phyloP scores from a whole-genome alignment of 1,284 basidiomycete species.

The Garcileccinum viscosum region DNA sequence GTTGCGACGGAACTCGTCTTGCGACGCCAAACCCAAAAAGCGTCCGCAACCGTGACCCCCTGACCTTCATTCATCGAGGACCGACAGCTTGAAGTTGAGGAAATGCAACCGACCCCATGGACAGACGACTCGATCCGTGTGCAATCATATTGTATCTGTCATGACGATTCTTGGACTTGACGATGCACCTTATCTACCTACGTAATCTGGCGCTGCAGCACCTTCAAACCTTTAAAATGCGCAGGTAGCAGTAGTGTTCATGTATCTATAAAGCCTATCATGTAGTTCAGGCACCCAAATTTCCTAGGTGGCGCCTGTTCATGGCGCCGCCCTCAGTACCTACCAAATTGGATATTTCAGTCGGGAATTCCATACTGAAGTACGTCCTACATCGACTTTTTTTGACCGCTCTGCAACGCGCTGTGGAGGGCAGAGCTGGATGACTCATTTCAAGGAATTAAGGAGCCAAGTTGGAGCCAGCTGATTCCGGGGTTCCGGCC shows the following conservation, averaged over 20 bases:
- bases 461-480: too few relatives aligned
- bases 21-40: background rate
- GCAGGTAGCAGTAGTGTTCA: background rate
- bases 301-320: too few relatives aligned
- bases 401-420: too few relatives aligned
- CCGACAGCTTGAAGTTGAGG: background rate
- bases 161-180: background rate
- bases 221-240: background rate
- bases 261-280: background rate
- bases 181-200: background rate
- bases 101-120: background rate
- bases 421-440: too few relatives aligned
- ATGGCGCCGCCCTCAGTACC: too few relatives aligned
- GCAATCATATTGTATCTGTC: conserved; percentile 6
- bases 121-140: background rate
- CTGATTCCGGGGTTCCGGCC: too few relatives aligned
- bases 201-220: background rate
- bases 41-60: background rate
- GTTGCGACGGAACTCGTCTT: conserved; percentile 9
- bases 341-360: too few relatives aligned
- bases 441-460: too few relatives aligned
- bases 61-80: background rate
- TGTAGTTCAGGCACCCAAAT: too few relatives aligned
- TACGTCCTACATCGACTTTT: too few relatives aligned
- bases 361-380: too few relatives aligned